These are phyloP conservation scores for Flaveria trinervia DNA, from an alignment of 129 eudicot species.

Conservation along the genomic window DNA sequence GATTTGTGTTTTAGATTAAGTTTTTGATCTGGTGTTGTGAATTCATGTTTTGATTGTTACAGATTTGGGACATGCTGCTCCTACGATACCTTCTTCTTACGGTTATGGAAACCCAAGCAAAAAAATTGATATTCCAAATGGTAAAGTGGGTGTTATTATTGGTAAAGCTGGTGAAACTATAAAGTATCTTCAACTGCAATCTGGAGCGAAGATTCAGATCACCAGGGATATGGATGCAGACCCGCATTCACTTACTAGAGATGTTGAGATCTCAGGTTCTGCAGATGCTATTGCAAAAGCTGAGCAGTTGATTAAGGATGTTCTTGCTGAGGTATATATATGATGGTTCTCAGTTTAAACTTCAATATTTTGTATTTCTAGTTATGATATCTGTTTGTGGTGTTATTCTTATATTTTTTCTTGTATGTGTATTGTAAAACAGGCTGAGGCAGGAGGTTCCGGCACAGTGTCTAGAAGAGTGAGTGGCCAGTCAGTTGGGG, in stretches of 20 bases:
- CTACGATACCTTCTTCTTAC: conserved; percentile 50
- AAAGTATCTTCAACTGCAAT: conserved; percentile 70
- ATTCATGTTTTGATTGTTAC: background rate
- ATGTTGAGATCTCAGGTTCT: conserved; percentile 74
- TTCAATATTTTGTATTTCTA: background rate
- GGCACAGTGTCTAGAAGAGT: conserved; percentile 60
- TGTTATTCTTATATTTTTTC: background rate
- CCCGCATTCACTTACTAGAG: conserved; percentile 63
- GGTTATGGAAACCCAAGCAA: conserved; percentile 66
- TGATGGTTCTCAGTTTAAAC: background rate
- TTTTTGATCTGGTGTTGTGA: background rate
- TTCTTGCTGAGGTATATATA: conserved; percentile 66
- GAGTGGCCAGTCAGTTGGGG: conserved; percentile 60
- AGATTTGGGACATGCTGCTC: conserved; percentile 47
- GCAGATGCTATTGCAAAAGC: conserved; percentile 80
- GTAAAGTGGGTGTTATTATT: conserved; percentile 88
- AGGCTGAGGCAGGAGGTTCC: conserved; percentile 91
- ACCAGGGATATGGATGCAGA: conserved; percentile 88
- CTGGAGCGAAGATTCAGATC: conserved; percentile 93
- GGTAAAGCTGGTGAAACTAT: conserved; percentile 94
- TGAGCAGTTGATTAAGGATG: conserved; percentile 74
- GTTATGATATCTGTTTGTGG: background rate
- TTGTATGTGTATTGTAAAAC: conserved; percentile 14
- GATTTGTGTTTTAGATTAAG: background rate
- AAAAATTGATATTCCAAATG: conserved; percentile 84